Percentiles rank a stretch among this genome's conserved stretches.
These are phyloP conservation scores for Helianthus tuberosus DNA, from an alignment of 129 eudicot species.

Conservation along the genomic window DNA sequence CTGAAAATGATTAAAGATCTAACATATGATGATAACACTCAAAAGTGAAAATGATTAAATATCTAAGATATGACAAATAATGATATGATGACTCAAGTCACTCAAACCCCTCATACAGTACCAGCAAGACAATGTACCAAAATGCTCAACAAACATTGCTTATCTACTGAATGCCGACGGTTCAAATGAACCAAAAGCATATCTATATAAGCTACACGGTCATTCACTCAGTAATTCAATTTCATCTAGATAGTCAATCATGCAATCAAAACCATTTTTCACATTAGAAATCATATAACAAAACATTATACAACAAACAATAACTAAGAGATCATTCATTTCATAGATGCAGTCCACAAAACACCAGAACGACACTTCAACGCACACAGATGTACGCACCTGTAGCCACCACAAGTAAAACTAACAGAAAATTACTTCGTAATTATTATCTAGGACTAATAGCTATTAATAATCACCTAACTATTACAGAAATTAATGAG, in stretches of 20 bases:
- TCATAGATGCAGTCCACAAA: conserved; percentile 2
- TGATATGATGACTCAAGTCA: not conserved
- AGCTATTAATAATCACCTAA: not conserved
- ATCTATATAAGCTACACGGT: conserved; percentile 1
- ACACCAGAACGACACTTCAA: not conserved
- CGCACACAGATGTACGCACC: not conserved
- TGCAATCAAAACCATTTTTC: not conserved
- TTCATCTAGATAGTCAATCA: conserved; percentile 19
- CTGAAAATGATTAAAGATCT: not conserved
- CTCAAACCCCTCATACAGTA: no score
- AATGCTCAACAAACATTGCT: not conserved
- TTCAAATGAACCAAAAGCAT: not conserved
- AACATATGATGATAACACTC: no score
- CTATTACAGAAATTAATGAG: not conserved
- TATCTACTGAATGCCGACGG: no score
- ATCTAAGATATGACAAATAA: conserved; percentile 11
- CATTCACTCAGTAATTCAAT: not conserved
- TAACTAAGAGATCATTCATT: no score
- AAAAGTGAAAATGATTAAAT: no score
- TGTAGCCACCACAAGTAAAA: not conserved
- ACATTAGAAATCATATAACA: conserved; percentile 4
- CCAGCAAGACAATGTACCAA: conserved; percentile 1
- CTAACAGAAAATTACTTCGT: not conserved
- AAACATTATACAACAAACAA: not conserved
- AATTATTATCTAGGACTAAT: not conserved